A percentile compares a stretch with the other conserved stretches of the same genome.
These are phyloP conservation scores for Tetraselmis striata DNA, from an alignment of 139 green algal genomes.

Conservation along the genomic window DNA sequence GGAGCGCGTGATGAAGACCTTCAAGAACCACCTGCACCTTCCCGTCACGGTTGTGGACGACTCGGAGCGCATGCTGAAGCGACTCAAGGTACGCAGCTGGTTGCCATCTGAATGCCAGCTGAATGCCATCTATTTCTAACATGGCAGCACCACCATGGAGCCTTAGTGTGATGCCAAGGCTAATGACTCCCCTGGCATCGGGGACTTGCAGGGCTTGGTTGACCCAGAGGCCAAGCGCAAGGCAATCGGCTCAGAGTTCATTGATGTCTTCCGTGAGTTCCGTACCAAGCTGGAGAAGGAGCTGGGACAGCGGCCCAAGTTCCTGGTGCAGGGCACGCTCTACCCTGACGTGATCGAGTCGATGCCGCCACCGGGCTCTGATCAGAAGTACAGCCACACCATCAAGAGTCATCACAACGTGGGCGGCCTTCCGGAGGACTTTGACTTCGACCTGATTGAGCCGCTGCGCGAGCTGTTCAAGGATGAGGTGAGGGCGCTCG, in stretches of 20 bases:
- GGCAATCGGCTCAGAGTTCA: slow-evolving; percentile 93
- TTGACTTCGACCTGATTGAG: slow-evolving; percentile 95
- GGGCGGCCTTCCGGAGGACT: slow-evolving; percentile 92
- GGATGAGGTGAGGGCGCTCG: slow-evolving; percentile 63
- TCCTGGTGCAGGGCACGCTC: slow-evolving; percentile 89
- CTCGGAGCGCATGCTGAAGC: slow-evolving; percentile 40
- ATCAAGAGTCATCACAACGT: slow-evolving; percentile 99
- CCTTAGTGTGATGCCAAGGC: no score
- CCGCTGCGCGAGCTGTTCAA: slow-evolving; percentile 57
- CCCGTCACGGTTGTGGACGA: slow-evolving; percentile 92
- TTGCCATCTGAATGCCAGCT: no score
- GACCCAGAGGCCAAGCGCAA: slow-evolving; percentile 97
- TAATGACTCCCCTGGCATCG: no score
- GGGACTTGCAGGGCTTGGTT: slow-evolving; percentile 71
- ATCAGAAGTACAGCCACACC: slow-evolving; percentile 96
- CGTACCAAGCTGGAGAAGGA: slow-evolving; percentile 59
- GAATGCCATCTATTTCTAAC: no score
- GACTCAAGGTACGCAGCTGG: slow-evolving; percentile 29
- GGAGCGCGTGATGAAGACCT: slow-evolving; percentile 92
- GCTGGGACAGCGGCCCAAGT: slow-evolving; percentile 66
- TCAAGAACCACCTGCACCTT: slow-evolving; percentile 93
- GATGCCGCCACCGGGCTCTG: slow-evolving; percentile 87
- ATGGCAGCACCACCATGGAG: no score
- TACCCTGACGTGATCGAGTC: slow-evolving; percentile 99
- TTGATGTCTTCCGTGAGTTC: slow-evolving; percentile 67